Evolutionary conservation across 805 yeast genomes (phyloP), one percentile per base, ranked within the genome.

Genomic region (Ogataea salicorniae): DNA sequence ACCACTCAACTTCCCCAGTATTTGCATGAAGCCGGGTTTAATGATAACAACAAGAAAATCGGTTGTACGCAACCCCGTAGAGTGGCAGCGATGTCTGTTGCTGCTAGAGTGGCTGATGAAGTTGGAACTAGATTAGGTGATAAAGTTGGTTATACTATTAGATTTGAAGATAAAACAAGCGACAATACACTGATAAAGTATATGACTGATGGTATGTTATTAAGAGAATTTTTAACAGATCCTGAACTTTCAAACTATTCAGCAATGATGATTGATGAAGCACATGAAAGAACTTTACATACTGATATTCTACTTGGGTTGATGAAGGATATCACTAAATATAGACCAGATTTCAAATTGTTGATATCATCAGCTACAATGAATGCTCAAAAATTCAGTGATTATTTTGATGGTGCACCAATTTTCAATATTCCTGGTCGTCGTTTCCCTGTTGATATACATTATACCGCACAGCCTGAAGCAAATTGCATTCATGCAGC

Each of bases 61-160:
- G 96, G 90, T 1, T 88, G 96, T 57, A 91, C 97, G 0, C 97
- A 91, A 64, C 98, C 98, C 0, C 77, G 98, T 58, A 74, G 98
- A 59, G 97, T 92, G 8, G 98, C 98, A 0, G 98, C 98, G 0
- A 85, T 81, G 45, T 83, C 88, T 42, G 96, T 90, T 42, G 97
- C 99, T 0, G 66, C 84, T 2, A 77, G 99, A 59, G 98, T 92
- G 1, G 90, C 97, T 0, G 89, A 87, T 41, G 99, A 92, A 66
- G 82, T 88, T 75, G 84, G 84, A 7, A 82, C 82, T 1, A 64
- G 71, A n/a, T 57, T 92, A n/a, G 98, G 99, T 0, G 72, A 79
- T 15, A 83, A 84, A 55, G 98, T 94, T 6, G 99, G 99, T 8
- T 92, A 92, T 60, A 76, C 84, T 5, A 79, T 92, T 46, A 74